A percentile compares a stretch with the other conserved stretches of the same genome.
Evolutionary conservation across 257 asterid species (phyloP).

Genomic region (Ligustrum vulgare): DNA sequence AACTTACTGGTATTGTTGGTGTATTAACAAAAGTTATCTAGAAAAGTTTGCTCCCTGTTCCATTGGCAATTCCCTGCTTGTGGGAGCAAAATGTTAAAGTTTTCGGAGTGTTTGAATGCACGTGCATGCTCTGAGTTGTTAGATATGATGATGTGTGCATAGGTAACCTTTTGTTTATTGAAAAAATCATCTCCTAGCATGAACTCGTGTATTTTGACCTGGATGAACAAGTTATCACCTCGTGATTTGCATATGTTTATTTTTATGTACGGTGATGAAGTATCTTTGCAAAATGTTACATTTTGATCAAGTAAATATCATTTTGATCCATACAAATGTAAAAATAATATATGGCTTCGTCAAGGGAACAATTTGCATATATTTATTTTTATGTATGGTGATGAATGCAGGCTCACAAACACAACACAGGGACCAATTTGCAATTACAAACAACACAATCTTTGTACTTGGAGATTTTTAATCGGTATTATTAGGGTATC

Average conservation of each 20-base stretch:
- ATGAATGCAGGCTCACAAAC: too few species aligned
- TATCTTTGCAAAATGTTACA: slow-evolving; percentile 1
- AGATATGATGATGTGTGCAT: neutral
- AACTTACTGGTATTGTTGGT: slow-evolving; percentile 90
- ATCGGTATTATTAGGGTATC: too few species aligned
- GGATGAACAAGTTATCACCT: slow-evolving; percentile 10
- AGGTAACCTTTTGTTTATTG: neutral
- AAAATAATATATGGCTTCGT: slow-evolving; percentile 98
- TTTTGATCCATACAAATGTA: slow-evolving; percentile 39
- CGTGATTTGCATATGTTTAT: slow-evolving; percentile 1
- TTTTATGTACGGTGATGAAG: neutral
- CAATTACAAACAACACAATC: too few species aligned
- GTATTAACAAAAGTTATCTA: slow-evolving; percentile 97
- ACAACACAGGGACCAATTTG: too few species aligned
- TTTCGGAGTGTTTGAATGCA: neutral
- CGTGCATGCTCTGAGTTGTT: neutral
- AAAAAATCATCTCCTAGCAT: neutral
- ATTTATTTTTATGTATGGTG: too few species aligned
- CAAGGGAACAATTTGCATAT: too few species aligned
- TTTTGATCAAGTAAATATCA: slow-evolving; percentile 10
- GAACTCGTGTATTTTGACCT: neutral
- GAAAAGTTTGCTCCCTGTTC: slow-evolving; percentile 93
- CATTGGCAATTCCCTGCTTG: slow-evolving; percentile 97
- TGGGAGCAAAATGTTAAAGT: slow-evolving; percentile 43
- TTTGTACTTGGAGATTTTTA: too few species aligned